Conservation (phyloP, 192 early-diverging fungal species). For the Coemansia nantahalensis region DNA sequence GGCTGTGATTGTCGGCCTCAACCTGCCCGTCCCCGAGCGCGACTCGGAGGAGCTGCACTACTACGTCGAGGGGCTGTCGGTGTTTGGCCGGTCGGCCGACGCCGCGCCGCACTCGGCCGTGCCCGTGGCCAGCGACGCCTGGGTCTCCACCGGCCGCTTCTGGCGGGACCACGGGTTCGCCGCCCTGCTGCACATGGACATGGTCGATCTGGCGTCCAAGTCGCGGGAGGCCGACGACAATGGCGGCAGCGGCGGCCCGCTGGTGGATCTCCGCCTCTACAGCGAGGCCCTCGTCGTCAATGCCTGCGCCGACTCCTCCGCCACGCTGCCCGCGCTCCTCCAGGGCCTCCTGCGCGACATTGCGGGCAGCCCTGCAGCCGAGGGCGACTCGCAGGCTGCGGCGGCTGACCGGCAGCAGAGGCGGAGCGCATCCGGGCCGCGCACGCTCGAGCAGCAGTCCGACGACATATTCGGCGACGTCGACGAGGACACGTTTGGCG, state of each 20-base stretch:
- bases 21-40: slow-evolving; percentile 28
- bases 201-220: slow-evolving; percentile 42
- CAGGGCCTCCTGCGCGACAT: slow-evolving; percentile 28
- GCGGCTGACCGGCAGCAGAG: not conserved
- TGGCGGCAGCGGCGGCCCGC: too few relatives aligned
- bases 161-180: slow-evolving; percentile 49
- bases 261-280: slow-evolving; percentile 39
- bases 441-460: slow-evolving; percentile 28
- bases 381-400: not conserved
- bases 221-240: slow-evolving; percentile 40
- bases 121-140: slow-evolving; percentile 44
- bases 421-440: slow-evolving; percentile 13
- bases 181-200: slow-evolving; percentile 47
- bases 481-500: slow-evolving; percentile 45
- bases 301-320: slow-evolving; percentile 41
- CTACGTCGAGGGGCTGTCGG: slow-evolving; percentile 44
- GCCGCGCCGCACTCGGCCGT: slow-evolving; percentile 19
- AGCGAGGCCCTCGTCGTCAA: slow-evolving; percentile 45
- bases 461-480: slow-evolving; percentile 49
- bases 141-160: slow-evolving; percentile 49
- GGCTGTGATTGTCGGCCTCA: slow-evolving; percentile 48
- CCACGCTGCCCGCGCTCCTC: slow-evolving; percentile 27
- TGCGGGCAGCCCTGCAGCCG: slow-evolving; percentile 1
- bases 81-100: slow-evolving; percentile 41
- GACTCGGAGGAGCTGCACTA: slow-evolving; percentile 52